phyloP scores from a whole-genome alignment of 768 basidiomycete genomes.

The Suillus subaureus region DNA sequence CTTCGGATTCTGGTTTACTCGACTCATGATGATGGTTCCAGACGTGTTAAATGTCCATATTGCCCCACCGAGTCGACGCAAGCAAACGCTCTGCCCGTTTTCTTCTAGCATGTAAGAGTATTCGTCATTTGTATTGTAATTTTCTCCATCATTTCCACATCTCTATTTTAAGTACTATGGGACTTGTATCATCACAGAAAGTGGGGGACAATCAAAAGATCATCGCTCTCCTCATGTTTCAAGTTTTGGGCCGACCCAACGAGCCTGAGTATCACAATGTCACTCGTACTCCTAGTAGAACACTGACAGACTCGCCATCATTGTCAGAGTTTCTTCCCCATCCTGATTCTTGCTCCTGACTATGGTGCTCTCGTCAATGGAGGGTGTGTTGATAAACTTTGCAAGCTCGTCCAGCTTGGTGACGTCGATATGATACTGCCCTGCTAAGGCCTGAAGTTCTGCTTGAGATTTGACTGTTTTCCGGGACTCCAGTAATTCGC shows the following conservation, averaged over 20 bases:
- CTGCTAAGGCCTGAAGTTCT: slow-evolving; percentile 53
- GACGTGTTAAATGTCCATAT: slow-evolving; percentile 95
- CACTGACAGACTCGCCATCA: slow-evolving; percentile 44
- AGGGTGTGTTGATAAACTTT: slow-evolving; percentile 65
- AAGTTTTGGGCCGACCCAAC: slow-evolving; percentile 29
- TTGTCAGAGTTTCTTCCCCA: slow-evolving; percentile 55
- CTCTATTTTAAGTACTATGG: slow-evolving; percentile 13
- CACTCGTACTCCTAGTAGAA: neutral
- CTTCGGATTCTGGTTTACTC: neutral
- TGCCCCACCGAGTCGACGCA: slow-evolving; percentile 82
- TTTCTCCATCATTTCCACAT: slow-evolving; percentile 1
- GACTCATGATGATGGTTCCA: slow-evolving; percentile 31
- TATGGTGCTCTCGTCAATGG: slow-evolving; percentile 50
- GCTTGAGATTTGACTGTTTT: slow-evolving; percentile 45
- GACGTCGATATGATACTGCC: slow-evolving; percentile 56
- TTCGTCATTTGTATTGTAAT: slow-evolving; percentile 13
- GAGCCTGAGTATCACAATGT: slow-evolving; percentile 21
- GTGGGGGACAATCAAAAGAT: neutral
- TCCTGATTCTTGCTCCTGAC: slow-evolving; percentile 49
- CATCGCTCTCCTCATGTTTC: neutral
- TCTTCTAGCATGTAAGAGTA: slow-evolving; percentile 50
- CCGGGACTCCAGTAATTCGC: slow-evolving; percentile 62
- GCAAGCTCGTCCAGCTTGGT: slow-evolving; percentile 53
- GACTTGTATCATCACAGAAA: slow-evolving; percentile 3
- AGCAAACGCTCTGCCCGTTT: slow-evolving; percentile 57